Evolutionary conservation across 345 rosid genomes (phyloP).

Genomic region (Kernera saxatilis): DNA sequence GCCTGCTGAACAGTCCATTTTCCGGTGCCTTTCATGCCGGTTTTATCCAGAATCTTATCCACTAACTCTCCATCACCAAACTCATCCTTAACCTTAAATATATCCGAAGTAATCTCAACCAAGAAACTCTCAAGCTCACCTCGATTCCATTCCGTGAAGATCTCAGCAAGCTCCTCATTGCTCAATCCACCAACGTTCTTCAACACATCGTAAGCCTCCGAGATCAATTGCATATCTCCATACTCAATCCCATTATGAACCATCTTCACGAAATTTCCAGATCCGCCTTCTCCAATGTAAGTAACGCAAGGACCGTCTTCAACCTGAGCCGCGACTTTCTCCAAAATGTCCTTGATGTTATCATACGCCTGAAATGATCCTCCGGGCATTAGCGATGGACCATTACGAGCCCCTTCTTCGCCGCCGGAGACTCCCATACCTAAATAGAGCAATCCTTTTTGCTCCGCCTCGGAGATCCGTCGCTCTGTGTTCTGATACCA

Average conservation of each 20-base stretch:
- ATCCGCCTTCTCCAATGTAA: constrained; percentile 89
- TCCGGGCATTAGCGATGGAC: constrained; percentile 96
- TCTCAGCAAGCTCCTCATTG: constrained; percentile 64
- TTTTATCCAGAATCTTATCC: constrained; percentile 92
- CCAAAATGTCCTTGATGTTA: constrained; percentile 59
- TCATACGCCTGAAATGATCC: constrained; percentile 75
- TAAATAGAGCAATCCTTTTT: constrained; percentile 63
- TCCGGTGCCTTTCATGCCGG: constrained; percentile 98
- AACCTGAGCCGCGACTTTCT: constrained; percentile 88
- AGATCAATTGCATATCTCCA: constrained; percentile 97
- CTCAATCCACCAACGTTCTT: constrained; percentile 77
- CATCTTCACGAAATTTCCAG: constrained; percentile 98
- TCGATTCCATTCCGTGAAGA: constrained; percentile 68
- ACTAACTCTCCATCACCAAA: constrained; percentile 63
- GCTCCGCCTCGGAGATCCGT: constrained; percentile 53
- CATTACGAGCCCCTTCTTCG: constrained; percentile 89
- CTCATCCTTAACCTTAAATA: constrained; percentile 79
- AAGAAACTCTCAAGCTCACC: constrained; percentile 92
- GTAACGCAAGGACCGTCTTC: constrained; percentile 99
- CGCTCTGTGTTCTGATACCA: constrained; percentile 95
- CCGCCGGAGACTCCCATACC: constrained; percentile 99
- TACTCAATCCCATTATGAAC: constrained; percentile 98
- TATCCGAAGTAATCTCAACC: constrained; percentile 85
- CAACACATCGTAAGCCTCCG: constrained; percentile 92
- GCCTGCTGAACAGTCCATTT: constrained; percentile 99